Base-by-base conservation (phyloP, 2,329 filamentous ascomycete genomes). In the Cercospora canescens region DNA sequence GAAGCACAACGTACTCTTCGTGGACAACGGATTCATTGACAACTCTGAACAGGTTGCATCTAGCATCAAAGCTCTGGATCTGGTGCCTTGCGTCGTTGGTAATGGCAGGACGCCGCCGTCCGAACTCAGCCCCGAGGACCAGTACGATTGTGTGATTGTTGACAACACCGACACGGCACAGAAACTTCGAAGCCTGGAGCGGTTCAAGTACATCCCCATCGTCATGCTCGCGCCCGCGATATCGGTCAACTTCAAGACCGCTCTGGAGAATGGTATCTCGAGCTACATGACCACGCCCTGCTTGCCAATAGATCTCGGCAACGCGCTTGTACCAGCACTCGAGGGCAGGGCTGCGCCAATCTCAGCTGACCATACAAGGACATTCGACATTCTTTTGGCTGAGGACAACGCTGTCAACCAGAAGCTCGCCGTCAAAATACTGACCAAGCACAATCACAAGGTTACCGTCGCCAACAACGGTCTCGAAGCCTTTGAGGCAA, bases 341-440 rank as follows among this genome's bases (percentile, higher is more conserved):
- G 95, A 98, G 80, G 96, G 96, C 73, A 87, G 94, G 61, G 94
- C 94, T 6, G 95, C 94, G 12, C 94, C 94, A 1, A 92, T 93
- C 12, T 88, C 96, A 60, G 93, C 94, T 2, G 94, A 98, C 76
- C 95, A 96, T 77, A 96, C 93, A 12, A 93, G 93, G 76, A 97
- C 94, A 0, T 96, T 98, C 79, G 93, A 97, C 78, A 96, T 99
- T 73, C 83, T 99, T 39, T 85, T 98, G 66, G 95, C 94, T 11
- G 95, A 99, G 80, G 95, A 99, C 81, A 99, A 99, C 77, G 90
- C 93, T 16, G 94, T 99, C 76, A 99, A 99, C 78, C 95, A 99
- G 80, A 90, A 94, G 73, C 84, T 98, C 60, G 95, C 95, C 0
- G 94, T 97, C 73, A 97, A 97, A 84, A 98, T 98, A 71, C 84